Conservation (phyloP, 257 asterid genomes). For the Solanum sitiens region DNA sequence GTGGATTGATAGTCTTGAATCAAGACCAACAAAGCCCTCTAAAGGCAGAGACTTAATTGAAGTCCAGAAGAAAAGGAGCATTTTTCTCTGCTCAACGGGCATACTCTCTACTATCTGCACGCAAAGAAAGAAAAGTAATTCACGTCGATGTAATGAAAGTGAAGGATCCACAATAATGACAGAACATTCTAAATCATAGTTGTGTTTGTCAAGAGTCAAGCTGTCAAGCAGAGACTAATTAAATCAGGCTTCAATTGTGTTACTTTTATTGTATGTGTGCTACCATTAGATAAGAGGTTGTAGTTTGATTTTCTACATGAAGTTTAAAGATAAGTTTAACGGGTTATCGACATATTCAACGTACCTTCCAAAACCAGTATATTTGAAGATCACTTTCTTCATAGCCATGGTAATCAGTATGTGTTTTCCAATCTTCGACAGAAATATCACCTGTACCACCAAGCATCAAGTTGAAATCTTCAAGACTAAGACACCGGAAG, state of each 20-base stretch:
- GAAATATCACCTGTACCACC: conserved; percentile 61
- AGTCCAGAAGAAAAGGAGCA: conserved; percentile 91
- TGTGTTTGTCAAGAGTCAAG: background rate
- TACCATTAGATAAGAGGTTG: background rate
- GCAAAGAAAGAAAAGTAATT: background rate
- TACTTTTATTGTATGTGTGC: background rate
- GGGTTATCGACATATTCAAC: background rate
- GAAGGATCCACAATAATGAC: background rate
- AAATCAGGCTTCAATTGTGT: background rate
- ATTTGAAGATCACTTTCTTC: conserved; percentile 60
- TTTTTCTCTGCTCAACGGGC: conserved; percentile 64
- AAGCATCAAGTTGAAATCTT: conserved; percentile 66
- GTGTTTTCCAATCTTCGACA: conserved; percentile 83
- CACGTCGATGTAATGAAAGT: background rate
- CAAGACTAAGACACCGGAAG: conserved; percentile 43
- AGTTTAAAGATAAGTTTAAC: background rate
- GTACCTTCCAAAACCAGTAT: conserved; percentile 88
- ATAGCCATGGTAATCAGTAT: conserved; percentile 69
- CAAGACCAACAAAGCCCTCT: conserved; percentile 77
- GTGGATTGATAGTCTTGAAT: conserved; percentile 57
- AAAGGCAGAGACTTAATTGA: conserved; percentile 66
- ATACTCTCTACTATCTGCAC: conserved; percentile 50
- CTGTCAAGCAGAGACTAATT: background rate
- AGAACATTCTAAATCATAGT: background rate
- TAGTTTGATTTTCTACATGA: background rate